phyloP scores from a whole-genome alignment of 768 basidiomycete genomes.

The Leccinellum albellum region DNA sequence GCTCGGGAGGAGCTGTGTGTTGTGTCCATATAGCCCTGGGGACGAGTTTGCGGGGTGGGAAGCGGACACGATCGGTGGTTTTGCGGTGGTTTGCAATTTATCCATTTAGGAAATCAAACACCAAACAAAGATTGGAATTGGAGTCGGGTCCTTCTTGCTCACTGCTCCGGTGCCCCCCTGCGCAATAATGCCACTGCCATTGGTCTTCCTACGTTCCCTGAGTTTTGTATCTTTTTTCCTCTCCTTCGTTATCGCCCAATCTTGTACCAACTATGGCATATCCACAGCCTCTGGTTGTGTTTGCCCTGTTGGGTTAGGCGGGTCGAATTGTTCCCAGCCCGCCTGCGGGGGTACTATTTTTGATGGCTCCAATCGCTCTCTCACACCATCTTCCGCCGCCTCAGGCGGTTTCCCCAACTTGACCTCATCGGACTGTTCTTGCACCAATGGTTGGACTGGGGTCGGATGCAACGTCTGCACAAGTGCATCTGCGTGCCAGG shows the following conservation, averaged over 20 bases:
- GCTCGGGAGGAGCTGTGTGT: too few species aligned
- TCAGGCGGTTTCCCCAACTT: slow-evolving; percentile 57
- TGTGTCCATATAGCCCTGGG: too few species aligned
- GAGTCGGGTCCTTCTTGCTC: too few species aligned
- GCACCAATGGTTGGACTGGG: slow-evolving; percentile 74
- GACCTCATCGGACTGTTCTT: slow-evolving; percentile 63
- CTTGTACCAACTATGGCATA: slow-evolving; percentile 26
- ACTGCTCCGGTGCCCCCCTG: too few species aligned
- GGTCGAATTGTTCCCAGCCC: slow-evolving; percentile 60
- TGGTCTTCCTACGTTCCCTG: too few species aligned
- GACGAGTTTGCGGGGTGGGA: too few species aligned
- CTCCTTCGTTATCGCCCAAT: slow-evolving; percentile 18
- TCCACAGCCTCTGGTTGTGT: slow-evolving; percentile 41
- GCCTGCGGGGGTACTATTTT: slow-evolving; percentile 82
- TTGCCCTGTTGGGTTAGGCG: slow-evolving; percentile 83
- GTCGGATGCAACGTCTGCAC: slow-evolving; percentile 79
- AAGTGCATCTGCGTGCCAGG: slow-evolving; percentile 62
- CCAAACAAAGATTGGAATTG: too few species aligned
- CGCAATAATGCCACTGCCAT: too few species aligned
- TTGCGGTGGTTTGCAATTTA: too few species aligned
- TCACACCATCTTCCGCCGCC: slow-evolving; percentile 37
- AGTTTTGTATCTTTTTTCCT: slow-evolving; percentile 2
- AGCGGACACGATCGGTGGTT: too few species aligned
- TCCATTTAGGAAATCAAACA: too few species aligned
- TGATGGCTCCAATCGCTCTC: slow-evolving; percentile 57